Evolutionary conservation across 139 green algal genomes (phyloP).

Genomic region (Pseudopediastrum boryanum): DNA sequence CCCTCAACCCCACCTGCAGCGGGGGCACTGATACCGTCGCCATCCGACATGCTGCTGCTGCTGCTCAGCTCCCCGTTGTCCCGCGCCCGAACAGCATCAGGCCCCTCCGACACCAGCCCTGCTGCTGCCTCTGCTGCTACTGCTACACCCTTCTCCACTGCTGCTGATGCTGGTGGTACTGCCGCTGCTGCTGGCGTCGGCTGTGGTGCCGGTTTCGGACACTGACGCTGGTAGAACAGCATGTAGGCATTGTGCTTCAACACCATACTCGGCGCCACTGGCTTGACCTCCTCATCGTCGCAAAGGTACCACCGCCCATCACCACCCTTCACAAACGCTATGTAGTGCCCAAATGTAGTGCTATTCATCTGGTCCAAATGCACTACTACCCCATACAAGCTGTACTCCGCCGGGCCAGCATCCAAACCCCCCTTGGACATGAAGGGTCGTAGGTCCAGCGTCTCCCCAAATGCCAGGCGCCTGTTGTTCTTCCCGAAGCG

Average conservation of each 20-base stretch:
- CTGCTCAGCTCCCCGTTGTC: not conserved
- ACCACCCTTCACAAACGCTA: slow-evolving; percentile 20
- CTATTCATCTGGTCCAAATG: slow-evolving; percentile 54
- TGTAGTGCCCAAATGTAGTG: slow-evolving; percentile 42
- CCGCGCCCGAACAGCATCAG: not conserved
- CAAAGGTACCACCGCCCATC: slow-evolving; percentile 48
- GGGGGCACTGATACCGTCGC: no score
- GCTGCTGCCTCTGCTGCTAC: slow-evolving; percentile 9
- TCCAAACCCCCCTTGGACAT: slow-evolving; percentile 47
- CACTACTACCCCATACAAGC: slow-evolving; percentile 73
- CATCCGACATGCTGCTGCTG: no score
- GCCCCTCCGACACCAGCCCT: not conserved
- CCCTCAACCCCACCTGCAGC: not conserved
- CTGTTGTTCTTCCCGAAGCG: slow-evolving; percentile 47
- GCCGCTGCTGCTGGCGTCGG: not conserved
- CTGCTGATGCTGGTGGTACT: not conserved
- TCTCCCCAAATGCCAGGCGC: slow-evolving; percentile 42
- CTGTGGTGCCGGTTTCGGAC: slow-evolving; percentile 28
- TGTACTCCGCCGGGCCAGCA: slow-evolving; percentile 48
- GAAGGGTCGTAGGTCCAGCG: slow-evolving; percentile 50
- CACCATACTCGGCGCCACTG: not conserved
- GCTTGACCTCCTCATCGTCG: slow-evolving; percentile 43
- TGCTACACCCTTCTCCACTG: not conserved
- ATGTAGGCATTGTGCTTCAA: slow-evolving; percentile 48
- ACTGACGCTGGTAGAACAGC: slow-evolving; percentile 54